Evolutionary conservation across 2,329 filamentous ascomycete species (phyloP), one percentile per base, ranked within the genome.

Genomic region (Alternaria sp.): DNA sequence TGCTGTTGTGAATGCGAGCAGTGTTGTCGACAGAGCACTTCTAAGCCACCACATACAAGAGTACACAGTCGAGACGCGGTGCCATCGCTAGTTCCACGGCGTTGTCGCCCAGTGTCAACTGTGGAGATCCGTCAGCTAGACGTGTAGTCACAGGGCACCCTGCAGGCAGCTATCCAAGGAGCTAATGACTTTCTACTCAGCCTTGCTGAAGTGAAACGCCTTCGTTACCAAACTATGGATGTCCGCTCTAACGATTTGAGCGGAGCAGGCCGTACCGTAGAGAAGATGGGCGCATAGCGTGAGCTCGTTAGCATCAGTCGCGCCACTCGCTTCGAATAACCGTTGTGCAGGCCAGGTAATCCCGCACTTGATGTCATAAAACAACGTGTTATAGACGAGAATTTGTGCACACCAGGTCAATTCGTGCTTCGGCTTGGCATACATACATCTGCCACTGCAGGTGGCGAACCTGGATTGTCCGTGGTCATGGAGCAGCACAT

Each of bases 11-110:
- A 57, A 52, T 52, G 51, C 48, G 49, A 30, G 68, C 67, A 69
- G 73, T 73, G 64, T 53, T 57, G 60, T 67, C 64, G 57, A 61
- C 20, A 61, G 12, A 55, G 56, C 59, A 48, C 62, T 58, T 34
- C 43, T 28, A 51, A 61, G 64, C 70, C 66, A 71, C 68, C 65
- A 62, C 65, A 62, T 63, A 48, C 67, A 67, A 60, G 60, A 61
- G 62, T 62, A 65, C 64, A 62, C 61, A 59, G 63, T 66, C 67
- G 61, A 68, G 60, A 68, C 67, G 69, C 72, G 73, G 73, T 71
- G 69, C 69, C 69, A 75, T 70, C 70, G 72, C 62, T 65, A 51
- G 65, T 63, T 65, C 54, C 64, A 64, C 63, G 66, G 59, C 55
- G 61, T 66, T 61, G 66, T 57, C 49, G 51, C 63, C 63, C 66